These are phyloP conservation scores for Ilex paraguariensis DNA, from an alignment of 305 asterid genomes.

Conservation along the genomic window DNA sequence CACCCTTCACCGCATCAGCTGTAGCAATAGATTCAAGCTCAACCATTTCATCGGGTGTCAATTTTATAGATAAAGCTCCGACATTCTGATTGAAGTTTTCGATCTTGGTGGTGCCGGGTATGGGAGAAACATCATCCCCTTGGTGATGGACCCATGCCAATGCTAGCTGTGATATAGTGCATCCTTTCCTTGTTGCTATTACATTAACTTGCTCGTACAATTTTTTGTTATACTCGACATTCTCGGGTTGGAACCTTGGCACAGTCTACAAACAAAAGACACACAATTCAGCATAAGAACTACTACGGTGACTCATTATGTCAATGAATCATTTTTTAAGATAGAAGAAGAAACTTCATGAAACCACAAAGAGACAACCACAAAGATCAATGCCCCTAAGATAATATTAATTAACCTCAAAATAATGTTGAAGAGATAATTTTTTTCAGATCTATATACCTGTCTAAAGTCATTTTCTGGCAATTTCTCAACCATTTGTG, in stretches of 20 bases:
- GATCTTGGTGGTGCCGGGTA: slow-evolving; percentile 45
- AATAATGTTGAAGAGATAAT: too few relatives aligned
- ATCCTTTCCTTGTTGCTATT: slow-evolving; percentile 32
- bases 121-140: slow-evolving; percentile 39
- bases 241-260: slow-evolving; percentile 26
- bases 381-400: too few relatives aligned
- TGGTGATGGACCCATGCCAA: slow-evolving; percentile 42
- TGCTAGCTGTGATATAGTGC: slow-evolving; percentile 40
- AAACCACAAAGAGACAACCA: too few relatives aligned
- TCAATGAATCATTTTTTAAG: too few relatives aligned
- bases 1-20: slow-evolving; percentile 32
- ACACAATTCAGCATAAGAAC: too few relatives aligned
- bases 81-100: slow-evolving; percentile 35
- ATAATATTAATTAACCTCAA: too few relatives aligned
- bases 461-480: slow-evolving; percentile 28
- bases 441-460: slow-evolving; percentile 16
- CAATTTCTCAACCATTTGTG: slow-evolving; percentile 20
- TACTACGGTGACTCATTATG: too few relatives aligned
- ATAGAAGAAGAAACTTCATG: too few relatives aligned
- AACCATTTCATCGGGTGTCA: slow-evolving; percentile 32
- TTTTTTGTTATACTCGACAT: slow-evolving; percentile 21
- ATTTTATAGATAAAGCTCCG: slow-evolving; percentile 20
- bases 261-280: not conserved
- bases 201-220: slow-evolving; percentile 21
- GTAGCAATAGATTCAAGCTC: slow-evolving; percentile 31